Percentiles rank a stretch among this genome's conserved stretches.
Evolutionary conservation across 2,329 filamentous ascomycete genomes (phyloP).

Genomic region (Fusarium euwallaceae): DNA sequence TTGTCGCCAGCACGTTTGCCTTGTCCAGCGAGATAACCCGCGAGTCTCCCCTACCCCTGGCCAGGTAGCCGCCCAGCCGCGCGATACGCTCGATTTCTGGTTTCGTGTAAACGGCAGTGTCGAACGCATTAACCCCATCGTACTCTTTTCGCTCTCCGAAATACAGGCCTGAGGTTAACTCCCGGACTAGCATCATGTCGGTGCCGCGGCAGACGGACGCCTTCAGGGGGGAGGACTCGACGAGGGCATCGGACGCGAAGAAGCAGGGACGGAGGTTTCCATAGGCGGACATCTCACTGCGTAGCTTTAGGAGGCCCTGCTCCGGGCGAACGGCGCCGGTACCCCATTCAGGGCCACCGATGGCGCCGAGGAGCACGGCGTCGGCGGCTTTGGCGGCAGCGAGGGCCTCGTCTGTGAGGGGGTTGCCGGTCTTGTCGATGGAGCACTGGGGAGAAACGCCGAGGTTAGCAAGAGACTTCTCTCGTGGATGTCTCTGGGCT

Average conservation of each 20-base stretch:
- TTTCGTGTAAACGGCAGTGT: neutral
- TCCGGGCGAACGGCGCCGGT: neutral
- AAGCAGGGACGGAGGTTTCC: neutral
- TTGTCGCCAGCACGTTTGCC: neutral
- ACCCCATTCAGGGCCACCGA: neutral
- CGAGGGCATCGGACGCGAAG: neutral
- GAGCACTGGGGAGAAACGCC: neutral
- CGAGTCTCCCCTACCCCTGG: neutral
- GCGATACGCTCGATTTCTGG: neutral
- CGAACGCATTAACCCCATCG: neutral
- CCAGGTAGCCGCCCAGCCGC: neutral
- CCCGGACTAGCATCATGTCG: neutral
- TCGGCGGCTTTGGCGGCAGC: neutral
- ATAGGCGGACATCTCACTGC: neutral
- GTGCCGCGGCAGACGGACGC: neutral
- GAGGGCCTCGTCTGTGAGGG: neutral
- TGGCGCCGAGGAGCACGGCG: neutral
- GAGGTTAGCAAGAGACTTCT: neutral
- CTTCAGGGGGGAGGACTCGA: neutral
- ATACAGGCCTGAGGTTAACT: neutral
- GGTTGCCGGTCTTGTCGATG: neutral
- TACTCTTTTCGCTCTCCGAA: neutral
- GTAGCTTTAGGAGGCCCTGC: neutral
- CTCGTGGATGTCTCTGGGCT: neutral
- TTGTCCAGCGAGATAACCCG: neutral